Evolutionary conservation across 169 alveolate genomes (phyloP).

Genomic region (Babesia caballi): DNA sequence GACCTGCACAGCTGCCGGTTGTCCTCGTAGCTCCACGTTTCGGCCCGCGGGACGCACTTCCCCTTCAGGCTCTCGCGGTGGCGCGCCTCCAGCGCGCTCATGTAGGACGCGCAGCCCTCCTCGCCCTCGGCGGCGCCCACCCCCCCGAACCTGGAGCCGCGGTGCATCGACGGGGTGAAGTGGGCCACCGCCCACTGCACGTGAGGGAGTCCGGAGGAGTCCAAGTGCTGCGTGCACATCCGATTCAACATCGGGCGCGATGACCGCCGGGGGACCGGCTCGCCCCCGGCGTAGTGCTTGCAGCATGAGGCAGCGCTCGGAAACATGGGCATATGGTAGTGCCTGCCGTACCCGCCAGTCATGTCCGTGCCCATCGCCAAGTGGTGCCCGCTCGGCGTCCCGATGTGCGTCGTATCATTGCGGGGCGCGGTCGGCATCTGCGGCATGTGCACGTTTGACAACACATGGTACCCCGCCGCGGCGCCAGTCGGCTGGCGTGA

Average conservation of each 20-base stretch:
- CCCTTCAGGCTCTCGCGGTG: conserved; percentile 34
- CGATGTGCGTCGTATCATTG: not conserved
- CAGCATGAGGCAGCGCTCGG: not conserved
- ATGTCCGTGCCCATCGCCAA: not conserved
- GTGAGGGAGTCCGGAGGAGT: not conserved
- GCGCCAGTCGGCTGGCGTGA: conserved; percentile 5
- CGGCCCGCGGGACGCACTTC: conserved; percentile 32
- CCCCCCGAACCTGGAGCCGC: not conserved
- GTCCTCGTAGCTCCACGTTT: conserved; percentile 15
- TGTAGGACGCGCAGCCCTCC: conserved; percentile 50
- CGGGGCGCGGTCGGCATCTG: conserved; percentile 5
- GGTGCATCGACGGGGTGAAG: not conserved
- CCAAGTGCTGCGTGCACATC: conserved; percentile 30
- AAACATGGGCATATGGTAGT: not conserved
- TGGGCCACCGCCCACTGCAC: conserved; percentile 8
- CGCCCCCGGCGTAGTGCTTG: conserved; percentile 12
- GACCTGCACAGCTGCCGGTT: conserved; percentile 7
- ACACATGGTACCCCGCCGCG: conserved; percentile 12
- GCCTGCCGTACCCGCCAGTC: not conserved
- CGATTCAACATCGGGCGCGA: conserved; percentile 7
- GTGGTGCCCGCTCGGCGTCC: not conserved
- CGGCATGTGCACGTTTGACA: conserved; percentile 38
- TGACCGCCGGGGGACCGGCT: not conserved
- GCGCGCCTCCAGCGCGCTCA: conserved; percentile 53
- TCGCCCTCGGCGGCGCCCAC: not conserved